Evolutionary conservation across 306 rosid species (phyloP), one percentile per base, ranked within the genome.

Genomic region (Luffa aegyptiaca): DNA sequence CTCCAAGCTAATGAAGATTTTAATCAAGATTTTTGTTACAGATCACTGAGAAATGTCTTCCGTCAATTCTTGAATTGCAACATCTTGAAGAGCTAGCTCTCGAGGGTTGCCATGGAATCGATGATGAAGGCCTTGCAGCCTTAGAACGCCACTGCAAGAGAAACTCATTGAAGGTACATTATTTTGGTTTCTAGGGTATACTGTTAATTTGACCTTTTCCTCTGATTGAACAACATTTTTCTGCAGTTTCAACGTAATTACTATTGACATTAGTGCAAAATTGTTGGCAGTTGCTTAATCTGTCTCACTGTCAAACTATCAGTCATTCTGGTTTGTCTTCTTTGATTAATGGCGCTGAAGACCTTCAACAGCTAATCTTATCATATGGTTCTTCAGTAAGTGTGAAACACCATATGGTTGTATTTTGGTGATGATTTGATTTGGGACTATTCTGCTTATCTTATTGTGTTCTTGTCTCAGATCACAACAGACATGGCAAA

Each of bases 351-450:
- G 90, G 90, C 58, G 86, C 90, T 85, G 82, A 86, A 69, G 71
- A 87, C 68, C 85, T 92, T 73, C 85, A 90, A 79, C 86, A 85
- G 83, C 87, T 92, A 78, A 44, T 87, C 75, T 79, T 92, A 77
- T 81, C 94, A 66, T 69, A 83, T 78, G 82, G 94, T 65, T 76
- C 90, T 71, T 56, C 86, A 26, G 97, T 92, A 82, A 92, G 94
- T 80, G 42, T 41, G 58, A 82, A 75, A 63, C 73, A 62, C 73
- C 78, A 8, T 55, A 41, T n/a, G 35, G 13, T 77, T 55, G 51
- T 41, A 68, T 9, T 39, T 41, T 73, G 44, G 78, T 55, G 76
- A 70, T 20, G 2, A 45, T 70, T 21, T 21, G 56, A 44, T 70
- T 21, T 21, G 56, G 21, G 53, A 21, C 45, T 20, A 26, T 12